A percentile compares a stretch with the other conserved stretches of the same genome.
These are phyloP conservation scores for Linnemannia zychae DNA, from an alignment of 192 early-diverging fungal genomes.

Conservation along the genomic window DNA sequence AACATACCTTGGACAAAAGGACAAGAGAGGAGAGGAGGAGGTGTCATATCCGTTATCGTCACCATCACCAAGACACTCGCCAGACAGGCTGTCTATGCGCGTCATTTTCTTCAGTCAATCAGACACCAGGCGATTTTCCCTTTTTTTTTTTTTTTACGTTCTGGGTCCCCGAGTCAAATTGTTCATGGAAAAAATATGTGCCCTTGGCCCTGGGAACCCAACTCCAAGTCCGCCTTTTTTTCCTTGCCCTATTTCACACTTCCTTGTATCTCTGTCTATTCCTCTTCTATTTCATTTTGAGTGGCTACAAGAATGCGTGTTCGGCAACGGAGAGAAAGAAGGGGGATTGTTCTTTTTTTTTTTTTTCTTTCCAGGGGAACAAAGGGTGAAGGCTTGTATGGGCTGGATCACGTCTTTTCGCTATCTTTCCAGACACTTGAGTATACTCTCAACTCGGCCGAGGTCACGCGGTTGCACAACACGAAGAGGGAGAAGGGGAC, in stretches of 20 bases:
- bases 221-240: background rate
- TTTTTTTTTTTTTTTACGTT: background rate
- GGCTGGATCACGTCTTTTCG: background rate
- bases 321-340: background rate
- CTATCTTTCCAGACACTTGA: background rate
- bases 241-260: background rate
- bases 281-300: background rate
- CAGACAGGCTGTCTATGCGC: background rate
- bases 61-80: background rate
- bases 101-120: background rate
- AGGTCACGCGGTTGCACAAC: slow-evolving; percentile 5
- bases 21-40: background rate
- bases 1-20: background rate
- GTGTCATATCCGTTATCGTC: background rate
- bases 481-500: background rate
- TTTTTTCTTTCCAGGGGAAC: background rate
- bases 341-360: slow-evolving; percentile 1
- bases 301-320: background rate
- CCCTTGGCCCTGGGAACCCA: slow-evolving; percentile 1
- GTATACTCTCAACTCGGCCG: background rate
- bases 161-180: slow-evolving; percentile 7
- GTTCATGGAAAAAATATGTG: background rate
- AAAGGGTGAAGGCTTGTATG: background rate
- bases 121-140: background rate
- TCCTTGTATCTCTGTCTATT: background rate